Evolutionary conservation across 306 rosid genomes (phyloP).

Genomic region (Sicyos edulis): DNA sequence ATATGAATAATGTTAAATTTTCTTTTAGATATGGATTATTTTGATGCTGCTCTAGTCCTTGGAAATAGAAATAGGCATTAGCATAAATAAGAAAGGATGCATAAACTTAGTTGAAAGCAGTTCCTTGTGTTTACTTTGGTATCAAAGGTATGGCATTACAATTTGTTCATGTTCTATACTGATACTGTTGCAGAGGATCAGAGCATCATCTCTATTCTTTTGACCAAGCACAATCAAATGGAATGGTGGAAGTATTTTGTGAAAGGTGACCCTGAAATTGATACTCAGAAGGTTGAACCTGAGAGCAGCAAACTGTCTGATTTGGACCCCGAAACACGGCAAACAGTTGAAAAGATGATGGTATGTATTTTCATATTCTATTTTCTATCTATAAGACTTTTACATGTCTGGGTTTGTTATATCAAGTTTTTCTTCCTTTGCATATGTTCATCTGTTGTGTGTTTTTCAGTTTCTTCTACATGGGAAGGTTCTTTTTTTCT

Average conservation of each 20-base stretch:
- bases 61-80: background rate
- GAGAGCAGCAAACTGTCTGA: conserved; percentile 84
- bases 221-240: conserved; percentile 93
- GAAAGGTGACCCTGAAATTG: conserved; percentile 84
- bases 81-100: background rate
- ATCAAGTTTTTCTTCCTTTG: too few species aligned
- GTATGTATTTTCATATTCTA: conserved; percentile 28
- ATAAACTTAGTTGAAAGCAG: too few species aligned
- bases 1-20: background rate
- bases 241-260: conserved; percentile 94
- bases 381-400: too few species aligned
- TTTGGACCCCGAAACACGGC: conserved; percentile 82
- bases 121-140: background rate
- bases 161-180: background rate
- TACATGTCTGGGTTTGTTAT: too few species aligned
- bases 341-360: conserved; percentile 98
- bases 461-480: too few species aligned
- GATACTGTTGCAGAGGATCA: conserved; percentile 71
- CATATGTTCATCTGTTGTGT: too few species aligned
- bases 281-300: conserved; percentile 92
- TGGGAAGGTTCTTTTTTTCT: too few species aligned
- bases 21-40: background rate
- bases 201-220: conserved; percentile 57
- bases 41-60: background rate
- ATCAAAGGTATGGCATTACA: background rate